Conservation (phyloP, 2,329 filamentous ascomycete genomes). For the Cryphonectria carpinicola region DNA sequence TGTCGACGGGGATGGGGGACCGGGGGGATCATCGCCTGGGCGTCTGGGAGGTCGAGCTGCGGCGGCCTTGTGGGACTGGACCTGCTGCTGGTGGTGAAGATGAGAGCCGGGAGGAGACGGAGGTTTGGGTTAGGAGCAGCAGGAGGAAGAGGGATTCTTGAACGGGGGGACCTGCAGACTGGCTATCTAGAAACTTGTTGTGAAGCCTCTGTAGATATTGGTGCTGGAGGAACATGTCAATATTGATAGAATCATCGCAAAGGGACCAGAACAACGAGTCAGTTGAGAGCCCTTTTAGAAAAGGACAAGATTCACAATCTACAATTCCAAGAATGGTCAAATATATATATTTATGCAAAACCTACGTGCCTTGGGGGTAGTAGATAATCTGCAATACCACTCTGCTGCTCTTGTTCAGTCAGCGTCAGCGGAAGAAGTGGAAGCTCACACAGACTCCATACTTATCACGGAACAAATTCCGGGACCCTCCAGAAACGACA, state of each 20-base stretch:
- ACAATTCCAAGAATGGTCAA: background rate
- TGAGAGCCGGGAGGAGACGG: constrained; percentile 1
- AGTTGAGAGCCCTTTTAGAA: background rate
- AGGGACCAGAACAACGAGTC: background rate
- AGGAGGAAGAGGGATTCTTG: background rate
- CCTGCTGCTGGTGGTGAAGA: background rate
- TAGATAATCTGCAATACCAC: background rate
- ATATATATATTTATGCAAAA: background rate
- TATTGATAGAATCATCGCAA: background rate
- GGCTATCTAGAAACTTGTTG: background rate
- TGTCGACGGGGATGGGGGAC: constrained; percentile 23
- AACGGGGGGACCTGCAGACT: background rate
- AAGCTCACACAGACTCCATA: background rate
- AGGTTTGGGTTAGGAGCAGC: constrained; percentile 22
- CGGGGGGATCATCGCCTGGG: constrained; percentile 22
- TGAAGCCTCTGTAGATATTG: background rate
- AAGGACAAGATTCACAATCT: background rate
- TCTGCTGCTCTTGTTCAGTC: background rate
- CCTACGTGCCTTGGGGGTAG: background rate
- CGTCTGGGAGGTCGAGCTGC: constrained; percentile 24
- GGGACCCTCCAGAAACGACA: background rate
- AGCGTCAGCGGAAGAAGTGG: background rate
- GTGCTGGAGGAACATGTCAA: background rate
- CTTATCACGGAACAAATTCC: background rate
- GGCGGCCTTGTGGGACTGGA: constrained; percentile 3